These are phyloP conservation scores for Phylloboletellus chloephorus DNA, from an alignment of 1,284 basidiomycete genomes.

Conservation along the genomic window DNA sequence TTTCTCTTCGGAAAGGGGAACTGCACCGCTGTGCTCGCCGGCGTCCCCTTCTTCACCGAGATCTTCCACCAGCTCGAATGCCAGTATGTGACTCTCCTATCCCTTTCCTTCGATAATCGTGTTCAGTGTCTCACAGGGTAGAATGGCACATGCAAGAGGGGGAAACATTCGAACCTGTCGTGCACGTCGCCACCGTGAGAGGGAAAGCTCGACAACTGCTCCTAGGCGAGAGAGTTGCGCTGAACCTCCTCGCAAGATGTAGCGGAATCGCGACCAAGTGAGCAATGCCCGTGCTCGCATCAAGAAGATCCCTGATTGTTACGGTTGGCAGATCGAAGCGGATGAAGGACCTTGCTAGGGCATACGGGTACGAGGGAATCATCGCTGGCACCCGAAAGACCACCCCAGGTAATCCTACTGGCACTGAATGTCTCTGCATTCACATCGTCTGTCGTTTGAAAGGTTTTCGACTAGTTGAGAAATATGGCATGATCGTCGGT, in stretches of 20 bases:
- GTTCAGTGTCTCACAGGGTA: constrained; percentile 49
- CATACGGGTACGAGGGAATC: constrained; percentile 80
- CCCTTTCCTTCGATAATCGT: neutral
- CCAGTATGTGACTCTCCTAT: constrained; percentile 52
- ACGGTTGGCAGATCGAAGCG: constrained; percentile 58
- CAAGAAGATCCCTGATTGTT: constrained; percentile 2
- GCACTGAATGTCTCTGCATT: constrained; percentile 3
- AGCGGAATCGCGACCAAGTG: constrained; percentile 95
- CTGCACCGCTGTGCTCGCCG: constrained; percentile 78
- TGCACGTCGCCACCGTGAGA: constrained; percentile 87
- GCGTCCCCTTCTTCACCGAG: constrained; percentile 94
- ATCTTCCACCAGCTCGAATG: constrained; percentile 89
- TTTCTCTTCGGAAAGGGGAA: constrained; percentile 86
- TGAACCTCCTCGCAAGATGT: constrained; percentile 93
- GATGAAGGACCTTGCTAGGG: constrained; percentile 77
- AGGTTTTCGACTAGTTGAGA: constrained; percentile 95
- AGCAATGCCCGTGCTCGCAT: constrained; percentile 22
- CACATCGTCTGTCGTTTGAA: constrained; percentile 5
- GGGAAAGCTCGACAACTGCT: constrained; percentile 87
- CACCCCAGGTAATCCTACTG: constrained; percentile 68
- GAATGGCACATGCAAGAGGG: constrained; percentile 93
- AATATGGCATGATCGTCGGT: constrained; percentile 98
- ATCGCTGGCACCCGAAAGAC: constrained; percentile 97
- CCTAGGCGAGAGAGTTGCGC: constrained; percentile 91
- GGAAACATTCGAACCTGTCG: constrained; percentile 69